Conservation (phyloP, 768 basidiomycete genomes). For the Symmetrospora coprosmae region DNA sequence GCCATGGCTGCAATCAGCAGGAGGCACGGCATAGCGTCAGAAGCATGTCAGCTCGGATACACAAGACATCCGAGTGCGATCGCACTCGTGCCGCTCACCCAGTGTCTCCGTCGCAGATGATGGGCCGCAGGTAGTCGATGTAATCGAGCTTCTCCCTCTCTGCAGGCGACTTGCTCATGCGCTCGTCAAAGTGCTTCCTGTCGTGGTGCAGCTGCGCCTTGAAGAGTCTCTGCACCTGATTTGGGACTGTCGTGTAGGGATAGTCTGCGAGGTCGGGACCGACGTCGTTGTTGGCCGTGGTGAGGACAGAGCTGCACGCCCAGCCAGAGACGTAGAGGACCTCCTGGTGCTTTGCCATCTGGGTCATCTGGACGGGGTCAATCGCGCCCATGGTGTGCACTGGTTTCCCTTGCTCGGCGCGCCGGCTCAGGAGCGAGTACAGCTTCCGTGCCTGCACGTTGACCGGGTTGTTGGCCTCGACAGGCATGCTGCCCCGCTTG, state of each 20-base stretch:
- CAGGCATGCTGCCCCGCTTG: constrained; percentile 76
- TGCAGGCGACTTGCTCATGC: constrained; percentile 52
- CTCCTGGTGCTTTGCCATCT: constrained; percentile 76
- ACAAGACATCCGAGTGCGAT: not conserved
- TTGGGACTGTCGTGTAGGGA: constrained; percentile 89
- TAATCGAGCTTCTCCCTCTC: constrained; percentile 58
- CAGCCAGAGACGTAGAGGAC: constrained; percentile 86
- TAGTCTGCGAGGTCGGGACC: constrained; percentile 85
- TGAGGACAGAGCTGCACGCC: constrained; percentile 67
- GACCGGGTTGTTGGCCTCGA: constrained; percentile 54
- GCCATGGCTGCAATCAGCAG: constrained; percentile 51
- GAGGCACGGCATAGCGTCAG: too few species aligned
- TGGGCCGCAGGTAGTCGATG: constrained; percentile 76
- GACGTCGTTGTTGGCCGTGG: constrained; percentile 79
- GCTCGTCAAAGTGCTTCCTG: constrained; percentile 80
- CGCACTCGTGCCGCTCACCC: constrained; percentile 45
- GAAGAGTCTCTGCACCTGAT: constrained; percentile 81
- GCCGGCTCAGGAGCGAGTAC: constrained; percentile 51
- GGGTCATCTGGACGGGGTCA: constrained; percentile 85
- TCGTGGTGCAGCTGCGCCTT: constrained; percentile 86
- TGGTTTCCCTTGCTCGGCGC: constrained; percentile 51
- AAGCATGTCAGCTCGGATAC: not conserved
- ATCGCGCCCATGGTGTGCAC: constrained; percentile 86
- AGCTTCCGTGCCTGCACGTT: constrained; percentile 75
- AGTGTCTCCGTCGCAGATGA: constrained; percentile 88